A percentile compares a stretch with the other conserved stretches of the same genome.
These are phyloP conservation scores for Fusarium zealandicum DNA, from an alignment of 2,329 filamentous ascomycete genomes.

Conservation along the genomic window DNA sequence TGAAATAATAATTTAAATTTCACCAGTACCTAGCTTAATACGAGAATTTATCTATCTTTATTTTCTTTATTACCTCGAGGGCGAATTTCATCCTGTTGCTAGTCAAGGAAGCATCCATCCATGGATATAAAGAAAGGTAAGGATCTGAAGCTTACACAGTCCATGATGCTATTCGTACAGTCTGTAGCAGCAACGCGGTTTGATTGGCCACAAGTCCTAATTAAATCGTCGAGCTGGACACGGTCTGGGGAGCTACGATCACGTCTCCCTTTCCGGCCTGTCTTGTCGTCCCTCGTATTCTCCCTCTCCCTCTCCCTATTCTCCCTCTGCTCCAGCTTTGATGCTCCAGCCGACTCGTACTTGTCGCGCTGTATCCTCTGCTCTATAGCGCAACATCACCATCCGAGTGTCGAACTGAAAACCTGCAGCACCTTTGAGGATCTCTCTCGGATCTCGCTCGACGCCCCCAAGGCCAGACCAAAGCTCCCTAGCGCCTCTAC, in stretches of 20 bases:
- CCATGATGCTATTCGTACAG: conserved; percentile 10
- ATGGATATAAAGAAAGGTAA: too few species aligned
- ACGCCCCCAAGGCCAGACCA: conserved; percentile 24
- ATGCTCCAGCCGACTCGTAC: conserved; percentile 17
- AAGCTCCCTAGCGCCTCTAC: conserved; percentile 39
- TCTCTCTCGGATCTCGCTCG: not conserved
- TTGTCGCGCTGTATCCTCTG: conserved; percentile 15
- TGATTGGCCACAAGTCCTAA: conserved; percentile 21
- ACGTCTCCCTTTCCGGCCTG: conserved; percentile 27
- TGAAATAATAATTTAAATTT: too few species aligned
- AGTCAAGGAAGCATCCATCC: too few species aligned
- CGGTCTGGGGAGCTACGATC: conserved; percentile 23
- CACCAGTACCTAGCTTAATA: too few species aligned
- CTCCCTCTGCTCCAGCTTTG: conserved; percentile 10
- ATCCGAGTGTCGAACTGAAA: conserved; percentile 7
- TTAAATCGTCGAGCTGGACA: conserved; percentile 16
- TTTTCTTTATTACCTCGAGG: too few species aligned
- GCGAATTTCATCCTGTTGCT: too few species aligned
- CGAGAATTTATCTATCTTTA: too few species aligned
- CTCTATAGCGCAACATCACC: conserved; percentile 9
- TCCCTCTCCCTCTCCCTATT: not conserved
- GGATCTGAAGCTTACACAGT: too few species aligned
- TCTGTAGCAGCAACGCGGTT: not conserved
- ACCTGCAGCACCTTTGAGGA: not conserved
- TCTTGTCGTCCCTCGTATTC: conserved; percentile 23